These are phyloP conservation scores for Sugiyamaella paludigena DNA, from an alignment of 1,139 yeast genomes.

Conservation along the genomic window DNA sequence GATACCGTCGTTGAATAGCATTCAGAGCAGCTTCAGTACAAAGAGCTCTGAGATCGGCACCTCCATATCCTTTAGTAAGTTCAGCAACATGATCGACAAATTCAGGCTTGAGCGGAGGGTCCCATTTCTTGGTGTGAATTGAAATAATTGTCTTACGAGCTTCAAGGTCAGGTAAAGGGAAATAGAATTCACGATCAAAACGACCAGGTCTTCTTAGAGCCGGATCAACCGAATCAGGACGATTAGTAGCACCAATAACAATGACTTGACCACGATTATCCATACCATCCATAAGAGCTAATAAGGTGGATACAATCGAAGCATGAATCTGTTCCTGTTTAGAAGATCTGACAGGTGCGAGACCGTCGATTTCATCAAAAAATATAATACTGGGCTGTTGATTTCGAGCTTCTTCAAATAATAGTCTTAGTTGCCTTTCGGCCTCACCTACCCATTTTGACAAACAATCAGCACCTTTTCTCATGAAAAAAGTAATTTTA, in stretches of 20 bases:
- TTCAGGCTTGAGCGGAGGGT: constrained; percentile 58
- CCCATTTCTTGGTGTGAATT: constrained; percentile 90
- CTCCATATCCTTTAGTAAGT: constrained; percentile 94
- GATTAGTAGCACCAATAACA: constrained; percentile 95
- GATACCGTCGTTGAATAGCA: constrained; percentile 87
- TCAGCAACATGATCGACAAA: constrained; percentile 70
- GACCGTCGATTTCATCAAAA: constrained; percentile 96
- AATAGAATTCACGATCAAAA: constrained; percentile 94
- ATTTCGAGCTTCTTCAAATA: constrained; percentile 94
- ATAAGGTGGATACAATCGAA: constrained; percentile 87
- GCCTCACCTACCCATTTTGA: constrained; percentile 99
- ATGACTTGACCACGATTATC: constrained; percentile 95
- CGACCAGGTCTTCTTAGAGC: constrained; percentile 97
- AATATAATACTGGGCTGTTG: constrained; percentile 95
- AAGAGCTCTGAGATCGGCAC: constrained; percentile 92
- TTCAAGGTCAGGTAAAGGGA: constrained; percentile 82
- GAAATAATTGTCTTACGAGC: constrained; percentile 75
- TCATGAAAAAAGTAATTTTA: constrained; percentile 94
- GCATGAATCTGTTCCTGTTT: constrained; percentile 99
- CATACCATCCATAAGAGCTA: constrained; percentile 99
- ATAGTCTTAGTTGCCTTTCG: constrained; percentile 82
- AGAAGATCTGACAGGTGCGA: constrained; percentile 95
- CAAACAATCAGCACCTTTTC: constrained; percentile 96
- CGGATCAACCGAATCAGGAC: constrained; percentile 98
- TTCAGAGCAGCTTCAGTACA: constrained; percentile 95